Percentiles rank a stretch among this genome's conserved stretches.
phyloP scores from a whole-genome alignment of 306 rosid genomes.

The Pyrus communis region DNA sequence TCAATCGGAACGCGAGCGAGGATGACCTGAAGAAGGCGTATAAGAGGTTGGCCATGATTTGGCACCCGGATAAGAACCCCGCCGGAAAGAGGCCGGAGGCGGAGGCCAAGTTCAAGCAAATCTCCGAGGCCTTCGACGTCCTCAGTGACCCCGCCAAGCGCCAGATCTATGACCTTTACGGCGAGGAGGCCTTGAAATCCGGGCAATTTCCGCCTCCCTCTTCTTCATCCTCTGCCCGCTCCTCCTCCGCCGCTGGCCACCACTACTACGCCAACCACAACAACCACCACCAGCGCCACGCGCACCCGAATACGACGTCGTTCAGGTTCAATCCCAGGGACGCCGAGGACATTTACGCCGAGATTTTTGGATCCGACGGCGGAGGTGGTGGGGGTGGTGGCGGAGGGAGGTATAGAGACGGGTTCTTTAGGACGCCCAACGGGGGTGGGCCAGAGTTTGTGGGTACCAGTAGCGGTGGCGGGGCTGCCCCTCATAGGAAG shows the following conservation, averaged over 20 bases:
- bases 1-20: slow-evolving; percentile 73
- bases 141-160: slow-evolving; percentile 82
- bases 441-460: slow-evolving; percentile 19
- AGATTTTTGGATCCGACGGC: slow-evolving; percentile 58
- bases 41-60: slow-evolving; percentile 68
- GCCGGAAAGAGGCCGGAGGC: slow-evolving; percentile 50
- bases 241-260: slow-evolving; percentile 17
- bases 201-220: slow-evolving; percentile 68
- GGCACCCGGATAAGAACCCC: slow-evolving; percentile 96
- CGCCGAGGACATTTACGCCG: slow-evolving; percentile 73
- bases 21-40: slow-evolving; percentile 78
- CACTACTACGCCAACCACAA: slow-evolving; percentile 20
- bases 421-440: slow-evolving; percentile 42
- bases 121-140: slow-evolving; percentile 88
- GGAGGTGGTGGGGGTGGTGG: slow-evolving; percentile 14
- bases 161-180: slow-evolving; percentile 92
- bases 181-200: slow-evolving; percentile 75
- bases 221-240: slow-evolving; percentile 21
- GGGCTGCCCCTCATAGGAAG: slow-evolving; percentile 30
- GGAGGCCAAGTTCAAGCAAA: slow-evolving; percentile 74
- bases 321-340: slow-evolving; percentile 55
- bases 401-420: slow-evolving; percentile 34
- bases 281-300: slow-evolving; percentile 22
- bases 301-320: slow-evolving; percentile 26
- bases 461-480: neutral